Base-by-base conservation (phyloP, 1,139 yeast genomes). In the Pichia sp. region DNA sequence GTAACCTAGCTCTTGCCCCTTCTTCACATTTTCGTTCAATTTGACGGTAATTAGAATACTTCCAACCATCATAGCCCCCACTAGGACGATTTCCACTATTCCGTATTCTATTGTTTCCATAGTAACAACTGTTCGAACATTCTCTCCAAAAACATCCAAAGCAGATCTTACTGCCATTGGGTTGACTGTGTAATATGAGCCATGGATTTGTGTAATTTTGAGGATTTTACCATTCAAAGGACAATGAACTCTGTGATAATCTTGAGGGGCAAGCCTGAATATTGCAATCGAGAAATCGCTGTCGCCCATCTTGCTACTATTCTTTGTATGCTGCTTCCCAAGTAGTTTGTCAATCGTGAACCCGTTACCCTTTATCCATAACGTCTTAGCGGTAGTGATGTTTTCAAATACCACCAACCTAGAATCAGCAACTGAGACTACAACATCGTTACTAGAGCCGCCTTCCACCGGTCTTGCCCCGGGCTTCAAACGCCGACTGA, bases 51-150 rank as follows among this genome's bases (percentile, higher is more conserved):
- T 69, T 0, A 89, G 78, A 3, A 85, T 90, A 2, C 96, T 86
- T 0, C 98, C 98, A 3, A 93, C 99, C 97, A 93, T 90, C 98
- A 93, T 93, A 1, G 99, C 99, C 25, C 99, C 99, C 8, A 93
- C 89, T 7, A 95, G 83, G 25, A 89, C 80, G 70, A 88, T 76
- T 59, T 87, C 74, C 18, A 93, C 87, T 0, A 79, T 75, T 0
- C 97, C 98, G 68, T 87, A 90, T 25, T 77, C 72, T 44, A 76
- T 74, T 0, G 96, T 80, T 37, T 86, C 81, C 26, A 93, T 82
- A 0, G 96, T 90, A 1, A 91, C 74, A 2, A 90, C 70, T 3
- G 84, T 83, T 36, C 98, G 74, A 1, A 88, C 83, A 63, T 93
- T 93, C 62, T 91, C 97, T 4, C 98, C 96, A 70, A 82, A 93